A percentile compares a stretch with the other conserved stretches of the same genome.
Evolutionary conservation across 495 filamentous ascomycete genomes (phyloP).

Genomic region (Talaromyces proteolyticus): DNA sequence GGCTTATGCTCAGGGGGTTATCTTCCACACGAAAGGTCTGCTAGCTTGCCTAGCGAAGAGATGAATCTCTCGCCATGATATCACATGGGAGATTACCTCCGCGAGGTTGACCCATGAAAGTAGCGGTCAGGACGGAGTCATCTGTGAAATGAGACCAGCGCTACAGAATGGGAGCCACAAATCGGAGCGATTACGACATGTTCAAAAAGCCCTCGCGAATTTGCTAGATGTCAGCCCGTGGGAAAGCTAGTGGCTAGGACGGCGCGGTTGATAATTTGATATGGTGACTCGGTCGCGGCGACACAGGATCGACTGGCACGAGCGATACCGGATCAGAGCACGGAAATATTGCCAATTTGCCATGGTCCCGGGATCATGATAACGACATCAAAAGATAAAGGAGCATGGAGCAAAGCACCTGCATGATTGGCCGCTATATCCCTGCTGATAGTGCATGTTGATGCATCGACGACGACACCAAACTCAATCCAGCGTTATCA

Average conservation of each 20-base stretch:
- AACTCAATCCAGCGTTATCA: constrained; percentile 5
- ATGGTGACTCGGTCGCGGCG: background rate
- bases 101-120: background rate
- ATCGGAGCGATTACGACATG: constrained; percentile 6
- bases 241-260: constrained; percentile 1
- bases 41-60: background rate
- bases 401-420: constrained; percentile 4
- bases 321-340: background rate
- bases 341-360: background rate
- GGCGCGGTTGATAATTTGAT: too few species aligned
- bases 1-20: background rate
- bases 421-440: constrained; percentile 1
- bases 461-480: background rate
- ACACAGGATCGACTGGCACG: background rate
- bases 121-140: constrained; percentile 5
- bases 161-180: constrained; percentile 3
- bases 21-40: background rate
- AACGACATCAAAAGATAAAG: constrained; percentile 3
- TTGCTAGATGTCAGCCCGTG: constrained; percentile 1
- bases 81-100: constrained; percentile 1
- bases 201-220: background rate
- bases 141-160: background rate
- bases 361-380: constrained; percentile 1
- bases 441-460: constrained; percentile 6
- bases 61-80: too few species aligned